These are phyloP conservation scores for Larix kaempferi DNA, from an alignment of 75 land plant species.

Conservation along the genomic window DNA sequence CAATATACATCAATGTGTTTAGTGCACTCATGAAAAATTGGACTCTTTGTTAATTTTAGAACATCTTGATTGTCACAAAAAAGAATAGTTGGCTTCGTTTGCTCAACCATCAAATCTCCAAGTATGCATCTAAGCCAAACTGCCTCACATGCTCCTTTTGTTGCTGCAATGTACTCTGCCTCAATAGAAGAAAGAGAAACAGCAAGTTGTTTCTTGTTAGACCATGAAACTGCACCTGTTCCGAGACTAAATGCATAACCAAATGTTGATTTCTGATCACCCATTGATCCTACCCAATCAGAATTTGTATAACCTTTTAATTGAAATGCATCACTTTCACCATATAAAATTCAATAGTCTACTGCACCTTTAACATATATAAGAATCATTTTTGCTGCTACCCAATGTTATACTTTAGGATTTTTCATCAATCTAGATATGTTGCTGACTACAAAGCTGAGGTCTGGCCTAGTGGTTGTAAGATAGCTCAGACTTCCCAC, in stretches of 20 bases:
- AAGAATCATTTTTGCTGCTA: no score
- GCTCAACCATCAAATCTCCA: neutral
- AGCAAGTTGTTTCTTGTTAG: neutral
- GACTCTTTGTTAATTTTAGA: neutral
- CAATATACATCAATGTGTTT: neutral
- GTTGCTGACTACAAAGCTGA: no score
- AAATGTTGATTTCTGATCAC: no score
- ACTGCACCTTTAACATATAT: no score
- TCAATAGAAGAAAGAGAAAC: neutral
- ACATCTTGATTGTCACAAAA: neutral
- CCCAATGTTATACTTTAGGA: no score
- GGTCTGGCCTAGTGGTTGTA: no score
- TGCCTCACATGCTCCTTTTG: neutral
- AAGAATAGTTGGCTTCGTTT: neutral
- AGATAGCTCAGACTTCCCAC: no score
- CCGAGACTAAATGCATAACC: neutral
- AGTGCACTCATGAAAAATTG: neutral
- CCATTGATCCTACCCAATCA: no score
- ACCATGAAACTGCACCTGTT: neutral
- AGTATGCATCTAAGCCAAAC: neutral
- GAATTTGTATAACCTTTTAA: no score
- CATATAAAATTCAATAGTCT: no score
- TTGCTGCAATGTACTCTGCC: neutral
- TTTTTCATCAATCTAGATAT: no score
- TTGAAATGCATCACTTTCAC: no score